phyloP scores from a whole-genome alignment of 78 protist species.

The Dictyostelium discoideum region DNA sequence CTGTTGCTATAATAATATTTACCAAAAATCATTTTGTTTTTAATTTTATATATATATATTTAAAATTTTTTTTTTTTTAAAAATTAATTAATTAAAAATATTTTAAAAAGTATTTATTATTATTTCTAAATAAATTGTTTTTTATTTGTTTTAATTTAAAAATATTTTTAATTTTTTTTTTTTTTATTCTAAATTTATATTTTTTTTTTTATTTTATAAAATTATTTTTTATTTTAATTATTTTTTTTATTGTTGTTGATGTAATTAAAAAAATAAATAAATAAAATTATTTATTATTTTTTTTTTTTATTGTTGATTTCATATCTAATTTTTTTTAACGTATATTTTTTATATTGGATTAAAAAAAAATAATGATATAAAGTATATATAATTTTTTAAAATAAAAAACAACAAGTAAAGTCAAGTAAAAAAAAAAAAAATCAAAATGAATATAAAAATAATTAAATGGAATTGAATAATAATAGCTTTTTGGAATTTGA shows the following conservation, averaged over 20 bases:
- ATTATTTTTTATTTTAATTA: neutral
- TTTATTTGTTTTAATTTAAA: too few species aligned
- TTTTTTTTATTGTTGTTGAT: neutral
- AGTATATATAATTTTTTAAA: neutral
- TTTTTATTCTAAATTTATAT: neutral
- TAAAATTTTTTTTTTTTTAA: too few species aligned
- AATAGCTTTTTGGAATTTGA: neutral
- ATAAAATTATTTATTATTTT: neutral
- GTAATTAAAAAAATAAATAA: neutral
- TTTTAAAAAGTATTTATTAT: too few species aligned
- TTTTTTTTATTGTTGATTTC: neutral
- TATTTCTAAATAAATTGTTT: too few species aligned
- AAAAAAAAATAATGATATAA: neutral
- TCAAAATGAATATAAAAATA: neutral
- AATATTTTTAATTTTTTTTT: too few species aligned
- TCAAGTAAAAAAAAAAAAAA: neutral
- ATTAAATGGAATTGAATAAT: neutral
- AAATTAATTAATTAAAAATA: too few species aligned
- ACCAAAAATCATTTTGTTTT: neutral
- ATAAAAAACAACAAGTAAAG: neutral
- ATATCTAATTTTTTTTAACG: neutral
- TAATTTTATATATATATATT: neutral
- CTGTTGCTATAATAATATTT: neutral
- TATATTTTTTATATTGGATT: neutral
- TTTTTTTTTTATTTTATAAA: neutral